Evolutionary conservation across 2,329 filamentous ascomycete species (phyloP), one percentile per base, ranked within the genome.

Genomic region (Verticillium longisporum): DNA sequence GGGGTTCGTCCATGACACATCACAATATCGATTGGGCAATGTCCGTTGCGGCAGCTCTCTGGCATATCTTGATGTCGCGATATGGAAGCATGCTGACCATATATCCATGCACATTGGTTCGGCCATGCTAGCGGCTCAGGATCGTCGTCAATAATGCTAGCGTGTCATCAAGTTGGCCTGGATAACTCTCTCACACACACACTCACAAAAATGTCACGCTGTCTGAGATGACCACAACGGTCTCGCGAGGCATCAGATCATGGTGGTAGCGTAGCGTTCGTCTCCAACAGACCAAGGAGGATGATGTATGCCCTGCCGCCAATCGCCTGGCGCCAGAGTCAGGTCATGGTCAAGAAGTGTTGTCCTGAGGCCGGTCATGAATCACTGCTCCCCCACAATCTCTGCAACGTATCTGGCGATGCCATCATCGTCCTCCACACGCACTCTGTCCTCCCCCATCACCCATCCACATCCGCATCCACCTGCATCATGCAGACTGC

Each of bases 1-100:
- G 66, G 53, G 33, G 54, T 18, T 33, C 54, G 54, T 26, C 32
- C 54, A 55, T 55, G 26, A 34, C 55, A 56, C 45, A 50, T 50
- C 2, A 21, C 45, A 11, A 50, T 50, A 21, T 50, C 45, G 18
- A 50, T 50, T 50, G 45, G 45, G 45, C 45, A n/a, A 50, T 21
- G 45, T 50, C 45, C 45, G 45, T 50, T 50, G n/a, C 18, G 45
- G 45, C 45, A 50, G 45, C n/a, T 18, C 7, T 18, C 45, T 50
- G 21, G 18, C 45, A 26, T 26, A 26, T 26, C 45, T 26, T 26
- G 18, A n/a, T 50, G 45, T 50, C 9, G 18, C 7, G 45, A 50
- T n/a, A 50, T 50, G n/a, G 34, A 36, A 50, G 45, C 18, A 45
- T 50, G 45, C 45, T 50, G 45, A 50, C 45, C 45, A 50, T n/a